These are phyloP conservation scores for Lentinula novae-zelandiae DNA, from an alignment of 1,284 basidiomycete species.

Conservation along the genomic window DNA sequence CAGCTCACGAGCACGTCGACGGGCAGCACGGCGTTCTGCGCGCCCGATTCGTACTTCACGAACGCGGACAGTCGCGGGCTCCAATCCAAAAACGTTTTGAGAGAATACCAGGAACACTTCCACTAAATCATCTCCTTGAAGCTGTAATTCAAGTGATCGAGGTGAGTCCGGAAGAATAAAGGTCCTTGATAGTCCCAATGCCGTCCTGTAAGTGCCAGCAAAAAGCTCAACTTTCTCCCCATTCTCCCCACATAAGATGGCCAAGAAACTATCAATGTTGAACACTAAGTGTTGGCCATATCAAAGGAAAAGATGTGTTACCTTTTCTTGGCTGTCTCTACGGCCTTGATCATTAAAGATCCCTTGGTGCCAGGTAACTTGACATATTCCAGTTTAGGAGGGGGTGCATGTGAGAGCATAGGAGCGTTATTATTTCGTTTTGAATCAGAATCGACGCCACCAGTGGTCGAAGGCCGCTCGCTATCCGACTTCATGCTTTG, in stretches of 20 bases:
- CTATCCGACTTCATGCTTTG: constrained; percentile 48
- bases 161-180: constrained; percentile 89
- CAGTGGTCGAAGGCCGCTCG: constrained; percentile 37
- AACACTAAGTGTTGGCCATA: background rate
- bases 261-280: constrained; percentile 60
- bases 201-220: constrained; percentile 80
- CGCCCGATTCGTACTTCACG: constrained; percentile 85
- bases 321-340: constrained; percentile 86
- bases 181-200: constrained; percentile 75
- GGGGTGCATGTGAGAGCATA: constrained; percentile 51
- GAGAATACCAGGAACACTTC: constrained; percentile 86
- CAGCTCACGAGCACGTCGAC: constrained; percentile 67
- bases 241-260: constrained; percentile 86
- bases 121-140: constrained; percentile 88
- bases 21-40: constrained; percentile 77
- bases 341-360: constrained; percentile 74
- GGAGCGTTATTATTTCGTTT: constrained; percentile 27
- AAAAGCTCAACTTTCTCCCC: constrained; percentile 91
- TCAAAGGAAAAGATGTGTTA: constrained; percentile 27
- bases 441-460: constrained; percentile 31
- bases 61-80: constrained; percentile 87
- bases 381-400: constrained; percentile 83
- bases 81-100: constrained; percentile 85
- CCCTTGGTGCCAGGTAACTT: constrained; percentile 89
- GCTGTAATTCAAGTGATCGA: constrained; percentile 76